Conservation (phyloP, 768 basidiomycete species). For the Podaxis sp. region DNA sequence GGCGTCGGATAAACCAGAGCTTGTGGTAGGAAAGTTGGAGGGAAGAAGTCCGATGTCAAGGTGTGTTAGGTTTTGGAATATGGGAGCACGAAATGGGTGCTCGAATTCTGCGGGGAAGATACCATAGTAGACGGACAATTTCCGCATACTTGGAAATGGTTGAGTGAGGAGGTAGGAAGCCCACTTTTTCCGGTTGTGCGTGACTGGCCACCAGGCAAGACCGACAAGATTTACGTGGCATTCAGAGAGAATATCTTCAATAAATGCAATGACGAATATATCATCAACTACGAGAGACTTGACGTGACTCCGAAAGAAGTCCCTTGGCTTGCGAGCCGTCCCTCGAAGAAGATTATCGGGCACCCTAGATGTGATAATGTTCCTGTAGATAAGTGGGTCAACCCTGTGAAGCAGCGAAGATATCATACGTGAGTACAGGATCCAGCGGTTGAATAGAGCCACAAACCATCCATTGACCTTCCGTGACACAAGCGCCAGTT, state of each 20-base stretch:
- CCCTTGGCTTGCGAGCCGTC: not conserved
- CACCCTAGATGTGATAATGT: not conserved
- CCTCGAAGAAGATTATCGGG: not conserved
- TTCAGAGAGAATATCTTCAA: not conserved
- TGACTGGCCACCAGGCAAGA: conserved; percentile 2
- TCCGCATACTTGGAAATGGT: not conserved
- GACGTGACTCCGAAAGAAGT: conserved; percentile 2
- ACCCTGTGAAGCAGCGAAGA: not conserved
- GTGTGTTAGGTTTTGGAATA: conserved; percentile 6
- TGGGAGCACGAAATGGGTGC: not conserved
- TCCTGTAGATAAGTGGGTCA: conserved; percentile 2
- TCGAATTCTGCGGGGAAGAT: not conserved
- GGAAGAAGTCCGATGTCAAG: conserved; percentile 2
- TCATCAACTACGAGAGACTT: conserved; percentile 2
- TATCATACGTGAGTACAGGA: not conserved
- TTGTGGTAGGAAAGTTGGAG: not conserved
- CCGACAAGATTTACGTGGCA: not conserved
- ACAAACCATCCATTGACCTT: conserved; percentile 5
- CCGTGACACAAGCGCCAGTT: not conserved
- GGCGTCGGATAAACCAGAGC: not conserved
- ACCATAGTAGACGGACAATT: not conserved
- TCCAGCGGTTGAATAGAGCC: not conserved
- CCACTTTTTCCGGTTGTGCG: not conserved
- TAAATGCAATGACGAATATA: not conserved
- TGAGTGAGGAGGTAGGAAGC: not conserved